These are phyloP conservation scores for Phialemoniopsis sp. DNA, from an alignment of 2,329 filamentous ascomycete genomes.

Conservation along the genomic window DNA sequence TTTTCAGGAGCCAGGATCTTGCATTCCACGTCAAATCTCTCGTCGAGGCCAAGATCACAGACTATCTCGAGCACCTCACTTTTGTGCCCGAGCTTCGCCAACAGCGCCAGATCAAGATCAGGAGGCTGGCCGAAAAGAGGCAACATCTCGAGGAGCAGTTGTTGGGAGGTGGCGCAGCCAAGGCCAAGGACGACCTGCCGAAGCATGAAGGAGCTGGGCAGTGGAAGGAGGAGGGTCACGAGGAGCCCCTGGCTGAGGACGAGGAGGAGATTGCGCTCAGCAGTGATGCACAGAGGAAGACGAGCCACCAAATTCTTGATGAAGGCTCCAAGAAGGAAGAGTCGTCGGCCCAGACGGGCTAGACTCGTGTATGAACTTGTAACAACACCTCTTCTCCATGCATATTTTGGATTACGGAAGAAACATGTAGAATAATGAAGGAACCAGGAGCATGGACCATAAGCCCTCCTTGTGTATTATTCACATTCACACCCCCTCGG, in stretches of 20 bases:
- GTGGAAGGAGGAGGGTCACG: constrained; percentile 27
- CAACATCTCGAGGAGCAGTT: constrained; percentile 13
- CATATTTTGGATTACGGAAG: too few relatives aligned
- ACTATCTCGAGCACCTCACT: constrained; percentile 54
- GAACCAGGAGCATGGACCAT: too few relatives aligned
- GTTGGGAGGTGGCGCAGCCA: constrained; percentile 11
- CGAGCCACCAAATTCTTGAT: too few relatives aligned
- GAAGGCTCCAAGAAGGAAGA: too few relatives aligned
- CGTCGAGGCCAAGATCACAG: constrained; percentile 72
- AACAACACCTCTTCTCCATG: constrained; percentile 1
- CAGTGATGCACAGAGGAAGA: too few relatives aligned
- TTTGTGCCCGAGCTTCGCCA: constrained; percentile 30
- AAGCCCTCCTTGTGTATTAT: too few relatives aligned
- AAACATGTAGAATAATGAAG: too few relatives aligned
- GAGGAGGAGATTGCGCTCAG: constrained; percentile 7
- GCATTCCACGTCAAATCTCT: constrained; percentile 76
- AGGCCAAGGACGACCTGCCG: neutral
- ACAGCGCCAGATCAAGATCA: constrained; percentile 5
- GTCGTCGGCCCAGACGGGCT: too few relatives aligned
- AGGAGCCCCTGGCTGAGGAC: constrained; percentile 25
- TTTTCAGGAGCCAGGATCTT: constrained; percentile 71
- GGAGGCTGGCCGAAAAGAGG: constrained; percentile 10
- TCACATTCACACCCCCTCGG: too few relatives aligned
- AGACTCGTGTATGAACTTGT: neutral
- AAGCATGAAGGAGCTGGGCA: constrained; percentile 15